These are phyloP conservation scores for Alliaria petiolata DNA, from an alignment of 345 rosid genomes.

Conservation along the genomic window DNA sequence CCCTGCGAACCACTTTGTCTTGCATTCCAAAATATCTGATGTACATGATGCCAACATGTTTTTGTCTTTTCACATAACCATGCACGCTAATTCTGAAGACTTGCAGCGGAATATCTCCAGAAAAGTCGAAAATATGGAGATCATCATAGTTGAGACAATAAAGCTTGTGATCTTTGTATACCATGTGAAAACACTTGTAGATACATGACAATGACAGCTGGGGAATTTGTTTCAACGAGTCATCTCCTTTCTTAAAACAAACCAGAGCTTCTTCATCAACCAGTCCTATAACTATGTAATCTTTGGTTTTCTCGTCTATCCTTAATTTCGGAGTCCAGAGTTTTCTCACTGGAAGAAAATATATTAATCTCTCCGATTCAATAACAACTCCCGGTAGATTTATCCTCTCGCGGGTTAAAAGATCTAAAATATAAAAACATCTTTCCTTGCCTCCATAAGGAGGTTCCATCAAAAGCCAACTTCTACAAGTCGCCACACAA, in stretches of 20 bases:
- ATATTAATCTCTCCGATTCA: too few species aligned
- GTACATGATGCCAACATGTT: too few species aligned
- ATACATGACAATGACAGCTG: neutral
- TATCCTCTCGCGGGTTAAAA: neutral
- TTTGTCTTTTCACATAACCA: neutral
- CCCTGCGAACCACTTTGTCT: too few species aligned
- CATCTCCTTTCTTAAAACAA: constrained; percentile 9
- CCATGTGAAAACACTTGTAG: neutral
- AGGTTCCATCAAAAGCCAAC: neutral
- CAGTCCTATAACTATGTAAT: neutral
- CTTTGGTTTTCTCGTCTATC: neutral
- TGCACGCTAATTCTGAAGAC: neutral
- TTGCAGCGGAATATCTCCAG: neutral
- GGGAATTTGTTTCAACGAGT: neutral
- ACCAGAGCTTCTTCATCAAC: neutral
- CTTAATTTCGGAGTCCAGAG: neutral
- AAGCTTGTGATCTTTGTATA: neutral
- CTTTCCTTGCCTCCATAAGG: neutral
- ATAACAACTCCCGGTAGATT: neutral
- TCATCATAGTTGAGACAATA: neutral
- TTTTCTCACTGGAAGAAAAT: too few species aligned
- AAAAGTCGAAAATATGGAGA: constrained; percentile 1
- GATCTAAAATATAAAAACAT: neutral
- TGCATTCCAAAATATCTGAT: too few species aligned
- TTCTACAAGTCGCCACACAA: neutral